Evolutionary conservation across 2,329 filamentous ascomycete genomes (phyloP), one percentile per base, ranked within the genome.

Genomic region (Stemphylium beticola): DNA sequence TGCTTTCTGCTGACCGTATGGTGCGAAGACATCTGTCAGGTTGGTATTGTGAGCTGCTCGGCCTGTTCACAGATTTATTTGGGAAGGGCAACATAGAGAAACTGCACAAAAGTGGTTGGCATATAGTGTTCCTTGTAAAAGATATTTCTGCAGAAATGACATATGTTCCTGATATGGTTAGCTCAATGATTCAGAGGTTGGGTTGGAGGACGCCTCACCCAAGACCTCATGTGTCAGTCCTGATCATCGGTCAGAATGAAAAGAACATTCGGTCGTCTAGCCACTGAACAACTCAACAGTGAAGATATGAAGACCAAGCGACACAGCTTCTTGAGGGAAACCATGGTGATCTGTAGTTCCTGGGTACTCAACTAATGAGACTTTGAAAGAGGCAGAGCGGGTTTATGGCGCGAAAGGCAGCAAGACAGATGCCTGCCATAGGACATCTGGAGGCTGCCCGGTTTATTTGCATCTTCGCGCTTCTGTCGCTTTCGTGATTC

Each of bases 171-270:
- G 22, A 24, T 24, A 24, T 24, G 22, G 22, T 24, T 24, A 24
- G 22, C 4, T 7, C 22, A 2, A 7, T 24, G 22, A 24, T 24
- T 7, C 6, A 7, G 22, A 24, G 6, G 38, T 22, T 22, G 11
- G 32, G 33, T 36, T n/a, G 43, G 20, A 24, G 7, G 18, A 43
- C 48, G 22, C 22, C 6, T 24, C 22, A 24, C 22, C 42, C 51
- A 12, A n/a, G 51, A 55, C 4, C 48, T 37, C 55, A 51, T 49
- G 26, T 83, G 80, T 1, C 83, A 72, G 64, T 89, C 87, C 65
- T 89, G 87, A 59, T 89, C 87, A 55, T 89, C 87, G 0, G 85
- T 85, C 31, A 89, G 74, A 53, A 90, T 83, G 64, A 89, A 86
- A 17, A 89, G 75, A 32, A 89, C 82, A 57, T 89, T 89, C 6